Base-by-base conservation (phyloP, 108 stramenopile species). In the Phaeodactylum tricornutum region DNA sequence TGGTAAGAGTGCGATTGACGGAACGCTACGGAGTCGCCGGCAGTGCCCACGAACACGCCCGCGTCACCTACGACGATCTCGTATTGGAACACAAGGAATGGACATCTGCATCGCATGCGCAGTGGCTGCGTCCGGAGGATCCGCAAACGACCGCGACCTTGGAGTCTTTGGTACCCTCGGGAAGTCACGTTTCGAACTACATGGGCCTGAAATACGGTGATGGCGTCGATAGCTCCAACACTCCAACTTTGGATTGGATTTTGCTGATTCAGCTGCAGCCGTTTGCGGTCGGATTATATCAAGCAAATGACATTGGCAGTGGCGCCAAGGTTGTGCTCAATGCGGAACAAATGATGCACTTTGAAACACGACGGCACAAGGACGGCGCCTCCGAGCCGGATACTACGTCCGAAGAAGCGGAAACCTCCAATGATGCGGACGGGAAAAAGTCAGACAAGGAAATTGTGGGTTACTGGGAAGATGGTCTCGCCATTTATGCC, bases 391-490 rank as follows among this genome's bases (percentile, higher is more conserved):
- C n/a, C n/a, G n/a, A n/a, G n/a, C n/a, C n/a, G n/a, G n/a, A n/a
- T n/a, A n/a, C n/a, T n/a, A n/a, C n/a, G n/a, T n/a, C 32, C 21
- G 34, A 62, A 17, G 40, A 36, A 9, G 48, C 28, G 2, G 48
- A 53, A 29, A 65, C 67, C 19, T 47, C 61, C 15, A 59, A 63
- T 16, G 74, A 67, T 9, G 53, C 52, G n/a, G 37, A 5, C 41
- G 55, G 3, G 47, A 40, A 47, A 36, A 38, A 61, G 4, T 40
- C 57, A 2, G 65, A 69, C 21, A 87, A 89, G 39, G 80, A 91
- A 63, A 80, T 91, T 62, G 85, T 83, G 1, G 89, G 87, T 14
- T 91, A 91, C 57, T 88, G 90, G 87, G 86, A 92, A 63, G 90
- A 92, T 71, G 93, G 89, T 34, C 61, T 91, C 14, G 91, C 92